Base-by-base conservation (phyloP, 2,329 filamentous ascomycete genomes). In the Bipolaris victoriae region DNA sequence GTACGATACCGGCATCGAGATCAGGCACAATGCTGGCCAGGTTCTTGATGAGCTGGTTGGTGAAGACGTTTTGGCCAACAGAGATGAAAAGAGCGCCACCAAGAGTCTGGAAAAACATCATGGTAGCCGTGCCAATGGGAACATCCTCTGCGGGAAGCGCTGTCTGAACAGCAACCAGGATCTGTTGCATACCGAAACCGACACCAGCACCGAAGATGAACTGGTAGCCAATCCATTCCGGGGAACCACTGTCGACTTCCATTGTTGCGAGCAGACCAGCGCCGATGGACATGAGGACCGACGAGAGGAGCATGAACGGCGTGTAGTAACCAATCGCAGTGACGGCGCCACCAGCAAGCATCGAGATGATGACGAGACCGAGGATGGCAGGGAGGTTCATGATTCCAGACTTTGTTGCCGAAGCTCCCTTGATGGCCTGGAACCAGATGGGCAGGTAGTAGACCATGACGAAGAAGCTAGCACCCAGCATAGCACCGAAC, bases 41-140 rank as follows among this genome's bases (percentile, higher is more conserved):
- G 57, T 80, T 78, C 60, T 75, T 74, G 58, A 82, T 73, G 9
- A 83, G 77, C 55, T 77, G 72, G 69, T 82, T 82, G 43, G 77
- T 79, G 72, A 82, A 82, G 53, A 82, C 78, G 64, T 82, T 82
- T 61, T 83, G 80, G 22, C 72, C 81, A 15, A 82, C 79, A 15
- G 77, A 78, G 60, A 82, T 78, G 70, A 82, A 81, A 22, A 83
- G 72, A 9, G 80, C 78, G 26, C 81, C 80, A 36, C 80, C 80
- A 9, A 82, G 75, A 0, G 77, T 80, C 58, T 82, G 80, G 6
- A 68, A 62, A 66, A 82, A 81, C 75, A 82, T 81, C 65, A 81
- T 78, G 44, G 80, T 74, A 6, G 80, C 78, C 1, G 79, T 81
- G 31, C 79, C 80, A 33, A 80, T 78, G n/a, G 81, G 72, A 9